Evolutionary conservation across 495 filamentous ascomycete genomes (phyloP).

Genomic region (Neurospora sp.): DNA sequence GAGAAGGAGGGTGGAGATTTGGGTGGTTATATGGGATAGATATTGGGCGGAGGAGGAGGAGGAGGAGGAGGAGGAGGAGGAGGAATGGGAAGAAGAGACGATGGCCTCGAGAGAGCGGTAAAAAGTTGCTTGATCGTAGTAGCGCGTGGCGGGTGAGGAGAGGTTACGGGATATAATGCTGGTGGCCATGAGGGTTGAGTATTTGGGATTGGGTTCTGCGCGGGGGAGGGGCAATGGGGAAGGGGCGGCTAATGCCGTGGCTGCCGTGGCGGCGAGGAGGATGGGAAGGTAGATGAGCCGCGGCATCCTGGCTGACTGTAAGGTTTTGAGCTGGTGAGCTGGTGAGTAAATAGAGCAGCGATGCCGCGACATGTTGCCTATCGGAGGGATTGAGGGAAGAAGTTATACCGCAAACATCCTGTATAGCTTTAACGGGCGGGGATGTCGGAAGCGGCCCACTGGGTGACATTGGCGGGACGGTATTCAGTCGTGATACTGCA

Average conservation of each 20-base stretch:
- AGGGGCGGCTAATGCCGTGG: not conserved
- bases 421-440: not conserved
- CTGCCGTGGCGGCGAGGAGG: not conserved
- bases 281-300: not conserved
- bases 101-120: conserved; percentile 31
- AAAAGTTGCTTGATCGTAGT: conserved; percentile 30
- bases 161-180: conserved; percentile 39
- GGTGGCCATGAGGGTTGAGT: conserved; percentile 37
- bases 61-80: not conserved
- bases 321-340: no score
- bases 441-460: not conserved
- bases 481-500: not conserved
- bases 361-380: no score
- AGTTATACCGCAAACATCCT: no score
- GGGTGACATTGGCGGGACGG: not conserved
- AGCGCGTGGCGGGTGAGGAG: conserved; percentile 12
- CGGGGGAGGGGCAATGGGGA: not conserved
- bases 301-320: no score
- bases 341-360: no score
- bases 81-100: not conserved
- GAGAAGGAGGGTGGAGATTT: conserved; percentile 29
- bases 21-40: conserved; percentile 10
- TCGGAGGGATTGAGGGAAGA: no score
- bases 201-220: conserved; percentile 3
- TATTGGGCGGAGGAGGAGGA: not conserved